A percentile compares a stretch with the other conserved stretches of the same genome.
Evolutionary conservation across 805 yeast genomes (phyloP).

Genomic region (Tetrapisispora pingtungensis): DNA sequence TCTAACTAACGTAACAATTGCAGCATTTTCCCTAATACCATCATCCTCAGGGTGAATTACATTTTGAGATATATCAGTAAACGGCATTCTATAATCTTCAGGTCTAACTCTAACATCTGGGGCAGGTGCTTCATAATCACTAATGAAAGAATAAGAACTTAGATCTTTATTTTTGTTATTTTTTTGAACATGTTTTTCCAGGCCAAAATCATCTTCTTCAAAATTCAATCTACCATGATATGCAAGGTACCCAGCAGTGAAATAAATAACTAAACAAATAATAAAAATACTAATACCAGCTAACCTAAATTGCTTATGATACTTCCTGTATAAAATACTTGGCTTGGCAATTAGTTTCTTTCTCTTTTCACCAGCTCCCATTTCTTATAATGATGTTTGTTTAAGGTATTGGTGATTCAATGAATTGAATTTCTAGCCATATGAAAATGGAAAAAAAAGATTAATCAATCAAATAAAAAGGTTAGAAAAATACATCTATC

Average conservation of each 20-base stretch:
- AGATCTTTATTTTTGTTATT: background rate
- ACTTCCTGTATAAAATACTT: constrained; percentile 22
- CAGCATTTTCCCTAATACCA: constrained; percentile 44
- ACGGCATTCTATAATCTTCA: constrained; percentile 18
- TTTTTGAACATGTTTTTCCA: background rate
- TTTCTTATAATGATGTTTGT: background rate
- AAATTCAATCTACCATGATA: background rate
- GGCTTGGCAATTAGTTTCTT: constrained; percentile 27
- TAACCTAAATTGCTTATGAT: constrained; percentile 20
- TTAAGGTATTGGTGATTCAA: no score
- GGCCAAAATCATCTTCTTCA: background rate
- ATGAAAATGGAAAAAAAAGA: no score
- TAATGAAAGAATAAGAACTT: background rate
- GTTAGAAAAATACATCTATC: no score
- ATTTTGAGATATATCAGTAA: constrained; percentile 23
- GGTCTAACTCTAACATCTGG: constrained; percentile 1
- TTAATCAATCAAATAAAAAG: background rate
- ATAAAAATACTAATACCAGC: constrained; percentile 18
- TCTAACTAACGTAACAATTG: constrained; percentile 60
- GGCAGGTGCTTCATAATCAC: constrained; percentile 1
- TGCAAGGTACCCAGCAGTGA: background rate
- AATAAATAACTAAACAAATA: constrained; percentile 13
- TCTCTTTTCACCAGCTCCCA: constrained; percentile 12
- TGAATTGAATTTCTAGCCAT: no score
- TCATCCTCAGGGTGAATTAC: constrained; percentile 25